A percentile compares a stretch with the other conserved stretches of the same genome.
Conservation (phyloP, 768 basidiomycete species). For the Termitomyces sp. region DNA sequence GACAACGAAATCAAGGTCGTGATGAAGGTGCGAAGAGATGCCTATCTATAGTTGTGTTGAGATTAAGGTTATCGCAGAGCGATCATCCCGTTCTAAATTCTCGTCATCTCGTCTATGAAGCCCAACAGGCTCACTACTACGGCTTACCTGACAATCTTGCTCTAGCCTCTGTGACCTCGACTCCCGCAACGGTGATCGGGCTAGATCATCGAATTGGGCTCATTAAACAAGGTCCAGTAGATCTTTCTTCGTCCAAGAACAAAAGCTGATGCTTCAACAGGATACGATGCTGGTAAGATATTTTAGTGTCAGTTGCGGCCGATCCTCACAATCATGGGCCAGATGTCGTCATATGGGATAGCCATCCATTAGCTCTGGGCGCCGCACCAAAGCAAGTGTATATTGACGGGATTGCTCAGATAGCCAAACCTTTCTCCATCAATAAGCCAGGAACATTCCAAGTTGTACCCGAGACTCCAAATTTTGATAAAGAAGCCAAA, state of each 20-base stretch:
- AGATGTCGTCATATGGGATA: conserved; percentile 83
- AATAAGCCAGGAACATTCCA: conserved; percentile 49
- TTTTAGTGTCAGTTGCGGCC: background rate
- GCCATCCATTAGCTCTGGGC: conserved; percentile 79
- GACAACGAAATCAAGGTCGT: conserved; percentile 64
- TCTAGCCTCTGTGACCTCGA: conserved; percentile 70
- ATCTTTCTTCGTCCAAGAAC: background rate
- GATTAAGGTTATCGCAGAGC: conserved; percentile 36
- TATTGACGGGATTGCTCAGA: conserved; percentile 85
- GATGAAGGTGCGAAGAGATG: conserved; percentile 57
- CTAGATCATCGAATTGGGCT: conserved; percentile 79
- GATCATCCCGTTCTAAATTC: conserved; percentile 67
- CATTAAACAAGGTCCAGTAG: conserved; percentile 53
- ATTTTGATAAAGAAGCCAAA: conserved; percentile 66
- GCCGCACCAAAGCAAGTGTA: conserved; percentile 84
- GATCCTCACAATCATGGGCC: background rate
- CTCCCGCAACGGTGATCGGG: conserved; percentile 70
- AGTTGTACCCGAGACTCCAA: conserved; percentile 51
- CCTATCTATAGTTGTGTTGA: background rate
- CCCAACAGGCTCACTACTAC: conserved; percentile 80
- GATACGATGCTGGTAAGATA: conserved; percentile 71
- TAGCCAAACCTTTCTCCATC: conserved; percentile 41
- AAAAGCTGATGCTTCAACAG: conserved; percentile 25
- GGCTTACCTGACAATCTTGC: conserved; percentile 69
- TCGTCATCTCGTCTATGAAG: conserved; percentile 77